Percentiles rank a stretch among this genome's conserved stretches.
These are phyloP conservation scores for Venturia pyrina DNA, from an alignment of 2,329 filamentous ascomycete genomes.

Conservation along the genomic window DNA sequence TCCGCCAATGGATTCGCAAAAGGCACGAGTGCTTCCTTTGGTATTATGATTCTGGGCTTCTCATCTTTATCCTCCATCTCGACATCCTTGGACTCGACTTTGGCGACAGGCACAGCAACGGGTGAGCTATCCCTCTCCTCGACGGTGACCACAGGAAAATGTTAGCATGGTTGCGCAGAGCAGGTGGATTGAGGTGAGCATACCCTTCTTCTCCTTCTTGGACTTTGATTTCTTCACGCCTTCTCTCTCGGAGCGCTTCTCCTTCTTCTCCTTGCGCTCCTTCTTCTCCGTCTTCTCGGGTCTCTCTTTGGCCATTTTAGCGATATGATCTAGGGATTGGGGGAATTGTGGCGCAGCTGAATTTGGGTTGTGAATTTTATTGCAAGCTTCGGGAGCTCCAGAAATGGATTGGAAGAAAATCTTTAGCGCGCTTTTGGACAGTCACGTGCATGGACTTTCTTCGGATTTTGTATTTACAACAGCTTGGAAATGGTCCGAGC, in stretches of 20 bases:
- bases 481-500: no score
- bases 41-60: conserved; percentile 21
- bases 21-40: conserved; percentile 55
- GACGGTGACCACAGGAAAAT: conserved; percentile 25
- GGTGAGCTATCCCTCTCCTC: conserved; percentile 22
- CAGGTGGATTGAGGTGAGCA: conserved; percentile 18
- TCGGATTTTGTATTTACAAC: no score
- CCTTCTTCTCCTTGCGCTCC: conserved; percentile 59
- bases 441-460: no score
- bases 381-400: not conserved
- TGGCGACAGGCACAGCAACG: not conserved
- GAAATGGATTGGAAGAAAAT: not conserved
- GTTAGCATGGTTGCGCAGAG: not conserved
- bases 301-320: conserved; percentile 11
- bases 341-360: no score
- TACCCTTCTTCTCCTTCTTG: conserved; percentile 39
- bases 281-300: conserved; percentile 21
- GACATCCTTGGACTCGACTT: conserved; percentile 24
- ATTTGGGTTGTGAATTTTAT: not conserved
- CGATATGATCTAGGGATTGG: not conserved
- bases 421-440: not conserved
- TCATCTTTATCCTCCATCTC: conserved; percentile 32
- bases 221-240: conserved; percentile 29
- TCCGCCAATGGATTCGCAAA: conserved; percentile 75
- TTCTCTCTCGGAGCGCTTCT: conserved; percentile 45